Base-by-base conservation (phyloP, 2,329 filamentous ascomycete genomes). In the Penicillium sp. region DNA sequence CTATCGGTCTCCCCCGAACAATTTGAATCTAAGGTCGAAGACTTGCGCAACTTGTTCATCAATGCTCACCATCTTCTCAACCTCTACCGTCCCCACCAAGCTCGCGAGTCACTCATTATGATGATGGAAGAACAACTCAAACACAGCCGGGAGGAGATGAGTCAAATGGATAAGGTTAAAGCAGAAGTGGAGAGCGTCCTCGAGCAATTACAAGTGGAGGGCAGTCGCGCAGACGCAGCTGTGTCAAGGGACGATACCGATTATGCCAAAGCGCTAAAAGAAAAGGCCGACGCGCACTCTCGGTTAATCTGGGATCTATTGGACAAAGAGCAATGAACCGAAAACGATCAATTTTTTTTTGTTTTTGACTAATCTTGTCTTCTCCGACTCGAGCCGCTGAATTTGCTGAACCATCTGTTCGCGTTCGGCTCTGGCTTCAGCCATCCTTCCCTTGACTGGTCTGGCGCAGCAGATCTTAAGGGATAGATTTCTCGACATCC, bases 41-140 rank as follows among this genome's bases (percentile, higher is more conserved):
- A 97, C 70, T 75, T 99, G 30, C 82, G 88, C 65, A 91, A 87
- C 14, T 77, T 97, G 27, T 87, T 96, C 59, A 86, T 93, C 71
- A 97, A 97, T 71, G 88, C 95, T 67, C 91, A 97, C 74, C 90
- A 95, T 67, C 81, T 96, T 50, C 85, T 97, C 61, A 99, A 99
- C 72, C 87, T 96, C 72, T 97, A 96, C 74, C 83, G 93, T 30
- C 92, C 92, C 9, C 92, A 97, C 70, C 93, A 97, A 75, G 91
- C 92, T 23, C 79, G 93, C 41, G 92, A 97, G 76, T 91, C 87
- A 27, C 78, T 96, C 54, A 96, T 96, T 30, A 76, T 87, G 61
- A 83, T 93, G 78, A 91, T 97, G 88, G 89, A 96, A 74, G 87
- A 89, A 61, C 88, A 93, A 66, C 76, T 96, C 29, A 85, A 90